Base-by-base conservation (phyloP, 1,284 basidiomycete species). In the Neolentinus lepideus region DNA sequence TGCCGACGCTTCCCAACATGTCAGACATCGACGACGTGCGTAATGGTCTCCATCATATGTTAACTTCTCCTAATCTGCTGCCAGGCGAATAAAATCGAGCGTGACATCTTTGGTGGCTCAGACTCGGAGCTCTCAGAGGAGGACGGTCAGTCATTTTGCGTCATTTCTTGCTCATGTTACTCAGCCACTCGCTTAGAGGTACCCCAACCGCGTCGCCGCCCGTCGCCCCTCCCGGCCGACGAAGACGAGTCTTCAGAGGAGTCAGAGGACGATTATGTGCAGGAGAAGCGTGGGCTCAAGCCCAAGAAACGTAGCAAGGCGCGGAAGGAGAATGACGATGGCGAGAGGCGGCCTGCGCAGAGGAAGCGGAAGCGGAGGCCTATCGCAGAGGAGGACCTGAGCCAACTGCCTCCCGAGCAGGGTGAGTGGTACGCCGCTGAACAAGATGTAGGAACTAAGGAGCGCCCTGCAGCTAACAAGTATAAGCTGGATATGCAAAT, bases 61-160 rank as follows among this genome's bases (percentile, higher is more conserved):
- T 6, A 43, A 4, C 8, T 43, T 43, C 19, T 21, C 8, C 38
- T 43, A n/a, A 43, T 16, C 8, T 21, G 6, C 16, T 19, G 12
- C 19, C 19, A 52, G 51, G 14, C 51, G 16, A 62, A 73, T 51
- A 64, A 73, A 54, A 80, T 85, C 52, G 83, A 79, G 58, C 79
- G 80, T 60, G 80, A 86, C 69, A 83, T 92, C 63, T 90, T 90
- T 62, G 88, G 82, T 59, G 85, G 88, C 36, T 84, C 82, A 25
- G 87, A 88, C 63, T 91, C 88, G 1, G 90, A 92, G 61, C 78
- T 90, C 0, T 82, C 81, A 0, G 81, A 81, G 2, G 85, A 88
- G 58, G 86, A 88, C 56, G 85, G 88, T 51, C 53, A 16, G 25
- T 6, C 3, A 51, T 21, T n/a, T n/a, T 21, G 52, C 29, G 46